A percentile compares a stretch with the other conserved stretches of the same genome.
phyloP scores from a whole-genome alignment of 805 yeast genomes.

The Ogataea minuta region DNA sequence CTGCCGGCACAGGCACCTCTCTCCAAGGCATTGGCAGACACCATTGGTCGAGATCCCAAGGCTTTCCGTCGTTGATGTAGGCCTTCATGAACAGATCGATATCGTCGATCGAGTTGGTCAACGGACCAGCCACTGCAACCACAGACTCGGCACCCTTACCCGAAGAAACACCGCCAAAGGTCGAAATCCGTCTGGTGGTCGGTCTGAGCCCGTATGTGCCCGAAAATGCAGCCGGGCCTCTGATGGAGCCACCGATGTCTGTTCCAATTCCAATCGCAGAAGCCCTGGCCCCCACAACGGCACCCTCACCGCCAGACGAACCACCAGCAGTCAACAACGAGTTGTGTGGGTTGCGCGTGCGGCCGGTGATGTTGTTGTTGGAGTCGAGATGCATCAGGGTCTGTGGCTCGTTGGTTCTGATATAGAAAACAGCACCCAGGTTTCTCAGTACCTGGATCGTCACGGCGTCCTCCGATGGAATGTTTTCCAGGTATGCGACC shows the following conservation, averaged over 20 bases:
- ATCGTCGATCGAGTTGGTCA: slow-evolving; percentile 63
- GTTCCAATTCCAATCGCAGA: slow-evolving; percentile 66
- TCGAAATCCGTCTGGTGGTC: slow-evolving; percentile 51
- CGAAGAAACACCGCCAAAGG: slow-evolving; percentile 48
- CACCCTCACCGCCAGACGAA: slow-evolving; percentile 74
- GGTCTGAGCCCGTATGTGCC: slow-evolving; percentile 66
- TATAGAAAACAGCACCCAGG: slow-evolving; percentile 61
- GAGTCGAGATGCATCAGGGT: slow-evolving; percentile 69
- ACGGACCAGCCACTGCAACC: slow-evolving; percentile 65
- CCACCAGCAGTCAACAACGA: slow-evolving; percentile 63
- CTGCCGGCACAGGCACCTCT: slow-evolving; percentile 38
- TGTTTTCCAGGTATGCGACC: slow-evolving; percentile 49
- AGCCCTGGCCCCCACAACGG: slow-evolving; percentile 55
- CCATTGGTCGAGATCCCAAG: slow-evolving; percentile 53
- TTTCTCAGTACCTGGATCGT: slow-evolving; percentile 47
- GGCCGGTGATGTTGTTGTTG: slow-evolving; percentile 56
- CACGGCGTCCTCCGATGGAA: slow-evolving; percentile 45
- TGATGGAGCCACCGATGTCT: slow-evolving; percentile 70
- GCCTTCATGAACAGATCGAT: slow-evolving; percentile 64
- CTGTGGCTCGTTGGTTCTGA: slow-evolving; percentile 69
- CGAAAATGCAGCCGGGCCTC: slow-evolving; percentile 65
- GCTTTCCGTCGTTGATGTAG: slow-evolving; percentile 60
- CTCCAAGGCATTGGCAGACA: slow-evolving; percentile 54
- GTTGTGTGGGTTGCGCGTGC: slow-evolving; percentile 58
- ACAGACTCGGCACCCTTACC: slow-evolving; percentile 67